Conservation (phyloP, 345 rosid genomes). For the Hypericum androsaemum region DNA sequence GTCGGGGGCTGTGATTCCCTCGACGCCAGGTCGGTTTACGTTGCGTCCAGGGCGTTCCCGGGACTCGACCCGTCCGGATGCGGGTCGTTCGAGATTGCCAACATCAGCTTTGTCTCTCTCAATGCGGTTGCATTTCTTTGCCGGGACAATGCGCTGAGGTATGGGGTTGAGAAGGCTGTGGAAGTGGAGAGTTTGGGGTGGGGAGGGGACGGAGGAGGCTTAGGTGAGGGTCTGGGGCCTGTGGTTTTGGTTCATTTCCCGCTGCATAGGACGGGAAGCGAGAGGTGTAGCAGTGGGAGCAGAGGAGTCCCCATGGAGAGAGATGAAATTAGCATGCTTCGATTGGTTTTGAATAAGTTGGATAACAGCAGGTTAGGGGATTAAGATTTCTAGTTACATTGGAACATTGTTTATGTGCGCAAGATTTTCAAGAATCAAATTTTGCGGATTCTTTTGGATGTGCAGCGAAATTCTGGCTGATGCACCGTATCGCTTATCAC, state of each 20-base stretch:
- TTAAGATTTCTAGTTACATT: too few relatives aligned
- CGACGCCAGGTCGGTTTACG: conserved; percentile 26
- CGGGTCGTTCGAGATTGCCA: conserved; percentile 50
- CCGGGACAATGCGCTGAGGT: conserved; percentile 31
- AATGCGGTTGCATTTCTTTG: conserved; percentile 50
- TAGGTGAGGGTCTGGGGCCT: conserved; percentile 49
- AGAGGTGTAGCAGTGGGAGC: too few relatives aligned
- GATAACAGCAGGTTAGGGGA: too few relatives aligned
- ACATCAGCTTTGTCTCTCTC: conserved; percentile 50
- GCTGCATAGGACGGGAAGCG: conserved; percentile 19
- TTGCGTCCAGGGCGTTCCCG: conserved; percentile 44
- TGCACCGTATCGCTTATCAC: conserved; percentile 33
- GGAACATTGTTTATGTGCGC: too few relatives aligned
- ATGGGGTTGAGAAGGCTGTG: conserved; percentile 41
- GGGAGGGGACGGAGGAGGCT: conserved; percentile 11
- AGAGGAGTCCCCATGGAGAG: too few relatives aligned
- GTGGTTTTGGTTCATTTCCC: conserved; percentile 58
- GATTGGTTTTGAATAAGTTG: too few relatives aligned
- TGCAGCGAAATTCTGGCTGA: conserved; percentile 22
- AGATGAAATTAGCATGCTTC: too few relatives aligned
- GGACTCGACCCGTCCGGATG: conserved; percentile 51
- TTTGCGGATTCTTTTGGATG: too few relatives aligned
- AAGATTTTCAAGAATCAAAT: too few relatives aligned
- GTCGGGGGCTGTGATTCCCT: too few relatives aligned
- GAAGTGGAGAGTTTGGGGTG: conserved; percentile 36